phyloP scores from a whole-genome alignment of 2,329 filamentous ascomycete genomes.

The Diaporthe longicolla region DNA sequence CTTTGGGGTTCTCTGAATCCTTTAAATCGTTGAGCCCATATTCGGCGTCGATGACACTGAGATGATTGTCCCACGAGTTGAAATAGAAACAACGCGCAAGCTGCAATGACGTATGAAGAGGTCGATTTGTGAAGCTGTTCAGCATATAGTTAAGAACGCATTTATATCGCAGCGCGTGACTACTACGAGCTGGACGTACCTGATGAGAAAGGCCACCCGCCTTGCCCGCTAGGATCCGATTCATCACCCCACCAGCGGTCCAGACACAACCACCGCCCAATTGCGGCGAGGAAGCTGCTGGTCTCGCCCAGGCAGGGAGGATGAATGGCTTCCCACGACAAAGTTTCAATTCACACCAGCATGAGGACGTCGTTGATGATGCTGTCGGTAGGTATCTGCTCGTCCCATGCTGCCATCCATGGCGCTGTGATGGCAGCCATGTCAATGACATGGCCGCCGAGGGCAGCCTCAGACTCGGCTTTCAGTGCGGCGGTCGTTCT shows the following conservation, averaged over 20 bases:
- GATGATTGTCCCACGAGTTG: background rate
- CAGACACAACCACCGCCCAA: background rate
- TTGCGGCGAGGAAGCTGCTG: background rate
- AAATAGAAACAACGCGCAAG: background rate
- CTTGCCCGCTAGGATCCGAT: background rate
- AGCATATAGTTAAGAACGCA: background rate
- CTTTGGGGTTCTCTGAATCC: background rate
- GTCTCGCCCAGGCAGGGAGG: background rate
- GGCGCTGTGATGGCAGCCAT: background rate
- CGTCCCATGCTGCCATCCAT: background rate
- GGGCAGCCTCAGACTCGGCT: background rate
- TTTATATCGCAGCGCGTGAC: background rate
- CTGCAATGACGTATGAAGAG: background rate
- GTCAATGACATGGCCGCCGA: background rate
- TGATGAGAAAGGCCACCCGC: background rate
- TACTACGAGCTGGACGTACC: background rate
- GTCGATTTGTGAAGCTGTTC: conserved; percentile 3
- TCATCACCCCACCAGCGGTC: background rate
- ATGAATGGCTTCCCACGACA: background rate
- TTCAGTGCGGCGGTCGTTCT: background rate
- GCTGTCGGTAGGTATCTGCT: background rate
- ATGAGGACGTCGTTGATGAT: background rate
- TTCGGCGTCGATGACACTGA: background rate
- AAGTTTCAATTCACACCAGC: background rate
- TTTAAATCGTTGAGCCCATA: background rate